These are phyloP conservation scores for Thecamonas trahens DNA, from an alignment of 78 protist genomes.

Conservation along the genomic window DNA sequence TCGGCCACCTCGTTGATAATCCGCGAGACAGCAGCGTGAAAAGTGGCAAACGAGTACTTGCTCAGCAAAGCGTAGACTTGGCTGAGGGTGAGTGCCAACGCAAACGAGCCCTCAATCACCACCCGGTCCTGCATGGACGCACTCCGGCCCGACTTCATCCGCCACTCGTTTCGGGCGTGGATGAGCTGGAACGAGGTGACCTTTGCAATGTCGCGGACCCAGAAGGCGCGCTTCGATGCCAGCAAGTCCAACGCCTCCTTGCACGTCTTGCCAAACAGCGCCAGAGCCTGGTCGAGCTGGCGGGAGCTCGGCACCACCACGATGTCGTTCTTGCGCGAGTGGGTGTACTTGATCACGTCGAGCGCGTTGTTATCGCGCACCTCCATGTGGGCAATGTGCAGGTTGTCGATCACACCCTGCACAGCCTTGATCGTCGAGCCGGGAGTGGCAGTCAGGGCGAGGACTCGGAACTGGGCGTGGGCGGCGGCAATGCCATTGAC, in stretches of 20 bases:
- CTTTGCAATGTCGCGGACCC: background rate
- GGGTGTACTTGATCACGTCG: conserved; percentile 48
- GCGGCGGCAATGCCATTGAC: conserved; percentile 7
- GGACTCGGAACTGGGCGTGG: conserved; percentile 55
- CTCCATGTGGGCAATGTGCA: conserved; percentile 57
- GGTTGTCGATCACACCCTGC: conserved; percentile 49
- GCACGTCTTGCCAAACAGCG: too few species aligned
- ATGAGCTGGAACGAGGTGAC: background rate
- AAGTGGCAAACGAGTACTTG: too few species aligned
- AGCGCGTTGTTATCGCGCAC: conserved; percentile 35
- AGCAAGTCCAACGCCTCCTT: background rate
- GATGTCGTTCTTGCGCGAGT: background rate
- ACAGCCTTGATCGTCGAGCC: conserved; percentile 49
- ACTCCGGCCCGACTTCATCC: too few species aligned
- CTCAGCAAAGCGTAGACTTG: too few species aligned
- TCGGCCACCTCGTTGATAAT: too few species aligned
- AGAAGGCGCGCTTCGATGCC: background rate
- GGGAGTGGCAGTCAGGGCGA: conserved; percentile 95
- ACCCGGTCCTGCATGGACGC: too few species aligned
- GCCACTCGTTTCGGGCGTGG: background rate
- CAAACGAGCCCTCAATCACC: too few species aligned
- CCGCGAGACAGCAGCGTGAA: too few species aligned
- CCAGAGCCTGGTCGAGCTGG: too few species aligned
- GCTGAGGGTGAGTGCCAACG: too few species aligned
- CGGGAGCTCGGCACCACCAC: background rate